Evolutionary conservation across 2,329 filamentous ascomycete genomes (phyloP), one percentile per base, ranked within the genome.

Genomic region (Madurella fahalii): DNA sequence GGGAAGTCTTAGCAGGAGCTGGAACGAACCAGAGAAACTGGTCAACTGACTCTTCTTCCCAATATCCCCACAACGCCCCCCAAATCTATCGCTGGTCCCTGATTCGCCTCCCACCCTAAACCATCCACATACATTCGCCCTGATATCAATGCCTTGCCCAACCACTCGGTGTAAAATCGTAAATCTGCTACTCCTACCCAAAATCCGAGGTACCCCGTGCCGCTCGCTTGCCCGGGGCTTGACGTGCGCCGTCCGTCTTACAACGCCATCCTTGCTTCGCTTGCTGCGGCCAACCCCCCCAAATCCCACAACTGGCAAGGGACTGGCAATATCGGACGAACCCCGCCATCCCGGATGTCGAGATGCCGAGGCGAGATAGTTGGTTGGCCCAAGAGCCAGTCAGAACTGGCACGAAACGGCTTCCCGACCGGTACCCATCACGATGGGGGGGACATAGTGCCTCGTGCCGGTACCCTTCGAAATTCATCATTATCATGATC

Each of bases 71-170:
- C 13, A 39, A 40, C 34, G 50, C 41, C 54, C 34, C 41, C 54
- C 34, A 37, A 52, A 59, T 60, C 56, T 57, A 58, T 61, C 47
- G 47, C 40, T 50, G 17, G 47, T 41, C 43, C 44, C 40, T 54
- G 54, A 57, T 58, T 59, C 50, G 58, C 50, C 34, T 53, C 47
- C 45, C 31, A 15, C 34, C 20, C 39, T 31, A 41, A 39, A 37
- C 50, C 41, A 25, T 40, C 49, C 41, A 48, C 45, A 48, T 45
- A 37, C n/a, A 30, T 42, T 42, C 47, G 45, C 37, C 47, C 40
- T 56, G 50, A 50, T 58, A 47, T 61, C 59, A 59, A 61, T 61
- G 54, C 57, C 40, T 45, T 47, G 39, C 41, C 53, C 51, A 54
- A 50, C 52, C 44, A 48, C 15, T 25, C 49, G 56, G 34, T 37